Evolutionary conservation across 2,329 filamentous ascomycete species (phyloP), one percentile per base, ranked within the genome.

Genomic region (Trichoderma lentiforme): DNA sequence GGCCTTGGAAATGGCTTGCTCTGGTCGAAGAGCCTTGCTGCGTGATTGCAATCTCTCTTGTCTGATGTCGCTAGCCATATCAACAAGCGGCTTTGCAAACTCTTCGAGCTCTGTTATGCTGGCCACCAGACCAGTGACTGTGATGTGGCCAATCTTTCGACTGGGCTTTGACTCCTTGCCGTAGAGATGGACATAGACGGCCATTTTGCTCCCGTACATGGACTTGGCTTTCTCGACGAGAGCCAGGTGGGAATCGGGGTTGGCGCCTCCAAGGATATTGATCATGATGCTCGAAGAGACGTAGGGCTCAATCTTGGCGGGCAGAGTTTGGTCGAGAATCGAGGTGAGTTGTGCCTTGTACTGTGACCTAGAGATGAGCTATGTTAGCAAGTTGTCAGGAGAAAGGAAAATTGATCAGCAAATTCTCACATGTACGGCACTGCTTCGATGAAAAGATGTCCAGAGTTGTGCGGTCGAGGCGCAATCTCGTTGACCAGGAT

Each of bases 111-210:
- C 90, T 76, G 91, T 86, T 47, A 61, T 62, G 47, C 87, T 83
- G 78, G 95, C 89, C 0, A 88, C 90, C 14, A 88, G 85, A 1
- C 90, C 90, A 2, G 93, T 92, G 47, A 97, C 83, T 1, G 95
- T 98, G 76, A 99, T 89, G 81, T 99, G 96, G 12, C 95, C 95
- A 84, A 98, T 98, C 82, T 98, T 99, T 60, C 96, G 91, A 39
- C 93, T 92, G 5, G 93, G 93, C 76, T 94, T 93, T 30, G 94
- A 92, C 61, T 89, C 89, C 83, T 98, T 98, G 78, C 95, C 95
- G 83, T 99, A 99, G 61, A 98, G 89, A 78, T 99, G 95, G 12
- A 98, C 86, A 67, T 85, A 87, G 15, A 87, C 82, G 66, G 86
- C 87, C 73, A 85, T 84, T 47, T 84, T 80, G 8, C 82, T 80